Conservation (phyloP, 192 early-diverging fungal species). For the Podila verticillata region DNA sequence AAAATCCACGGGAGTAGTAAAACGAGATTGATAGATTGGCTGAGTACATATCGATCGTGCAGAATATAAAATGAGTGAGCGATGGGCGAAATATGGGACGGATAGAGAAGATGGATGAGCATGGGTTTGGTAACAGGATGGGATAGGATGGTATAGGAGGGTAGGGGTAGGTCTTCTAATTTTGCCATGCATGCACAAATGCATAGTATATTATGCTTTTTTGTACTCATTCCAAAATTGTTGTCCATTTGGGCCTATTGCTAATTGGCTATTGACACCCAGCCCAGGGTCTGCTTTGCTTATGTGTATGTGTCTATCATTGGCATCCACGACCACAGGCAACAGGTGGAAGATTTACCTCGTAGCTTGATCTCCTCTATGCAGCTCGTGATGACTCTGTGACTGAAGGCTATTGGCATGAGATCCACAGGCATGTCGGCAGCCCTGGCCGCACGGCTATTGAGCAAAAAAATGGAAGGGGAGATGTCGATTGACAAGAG, state of each 20-base stretch:
- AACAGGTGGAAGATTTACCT: constrained; percentile 18
- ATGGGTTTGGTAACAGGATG: background rate
- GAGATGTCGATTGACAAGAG: background rate
- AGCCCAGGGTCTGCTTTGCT: too few species aligned
- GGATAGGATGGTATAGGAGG: background rate
- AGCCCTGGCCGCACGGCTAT: background rate
- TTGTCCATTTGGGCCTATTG: too few species aligned
- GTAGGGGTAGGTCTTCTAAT: background rate
- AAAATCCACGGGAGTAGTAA: constrained; percentile 5
- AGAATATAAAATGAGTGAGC: background rate
- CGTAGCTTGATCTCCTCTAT: constrained; percentile 49
- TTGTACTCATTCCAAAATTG: too few species aligned
- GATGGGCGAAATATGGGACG: background rate
- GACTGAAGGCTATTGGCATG: constrained; percentile 45
- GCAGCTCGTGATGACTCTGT: constrained; percentile 45
- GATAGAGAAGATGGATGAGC: background rate
- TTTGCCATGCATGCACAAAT: too few species aligned
- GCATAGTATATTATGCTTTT: too few species aligned
- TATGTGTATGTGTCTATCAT: too few species aligned
- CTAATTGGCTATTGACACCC: too few species aligned
- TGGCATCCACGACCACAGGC: too few species aligned
- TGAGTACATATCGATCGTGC: too few species aligned
- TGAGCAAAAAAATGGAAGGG: background rate
- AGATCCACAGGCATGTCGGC: constrained; percentile 17
- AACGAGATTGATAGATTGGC: background rate